Conservation (phyloP, 345 rosid genomes). For the Turnera subulata region DNA sequence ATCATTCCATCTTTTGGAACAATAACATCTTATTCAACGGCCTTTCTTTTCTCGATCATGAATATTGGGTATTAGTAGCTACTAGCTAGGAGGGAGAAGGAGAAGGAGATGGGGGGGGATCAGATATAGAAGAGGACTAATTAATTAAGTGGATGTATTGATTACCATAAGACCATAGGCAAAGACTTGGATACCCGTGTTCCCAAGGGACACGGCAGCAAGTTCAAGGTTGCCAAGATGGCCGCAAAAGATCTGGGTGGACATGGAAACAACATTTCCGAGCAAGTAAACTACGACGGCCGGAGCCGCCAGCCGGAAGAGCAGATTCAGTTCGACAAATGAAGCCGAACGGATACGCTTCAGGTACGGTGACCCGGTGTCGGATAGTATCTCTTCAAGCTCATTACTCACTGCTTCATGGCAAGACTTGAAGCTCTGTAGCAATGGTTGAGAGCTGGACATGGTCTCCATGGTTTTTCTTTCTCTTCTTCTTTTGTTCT, state of each 20-base stretch:
- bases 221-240: slow-evolving; percentile 25
- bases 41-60: too few relatives aligned
- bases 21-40: too few relatives aligned
- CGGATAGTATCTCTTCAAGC: slow-evolving; percentile 48
- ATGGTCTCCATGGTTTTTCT: too few relatives aligned
- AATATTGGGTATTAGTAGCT: too few relatives aligned
- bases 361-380: slow-evolving; percentile 26
- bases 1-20: too few relatives aligned
- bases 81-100: too few relatives aligned
- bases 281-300: slow-evolving; percentile 22
- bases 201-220: slow-evolving; percentile 24
- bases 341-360: slow-evolving; percentile 41
- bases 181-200: slow-evolving; percentile 22
- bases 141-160: too few relatives aligned
- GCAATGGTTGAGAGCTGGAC: too few relatives aligned
- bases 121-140: too few relatives aligned
- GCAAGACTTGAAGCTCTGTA: neutral
- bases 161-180: slow-evolving; percentile 20
- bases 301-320: slow-evolving; percentile 16
- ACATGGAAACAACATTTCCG: slow-evolving; percentile 22
- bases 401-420: slow-evolving; percentile 24
- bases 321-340: slow-evolving; percentile 42
- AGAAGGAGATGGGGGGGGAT: neutral
- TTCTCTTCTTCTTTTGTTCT: too few relatives aligned
- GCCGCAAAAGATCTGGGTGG: slow-evolving; percentile 20